A percentile compares a stretch with the other conserved stretches of the same genome.
Evolutionary conservation across 345 rosid species (phyloP).

Genomic region (Eucalyptus sp.): DNA sequence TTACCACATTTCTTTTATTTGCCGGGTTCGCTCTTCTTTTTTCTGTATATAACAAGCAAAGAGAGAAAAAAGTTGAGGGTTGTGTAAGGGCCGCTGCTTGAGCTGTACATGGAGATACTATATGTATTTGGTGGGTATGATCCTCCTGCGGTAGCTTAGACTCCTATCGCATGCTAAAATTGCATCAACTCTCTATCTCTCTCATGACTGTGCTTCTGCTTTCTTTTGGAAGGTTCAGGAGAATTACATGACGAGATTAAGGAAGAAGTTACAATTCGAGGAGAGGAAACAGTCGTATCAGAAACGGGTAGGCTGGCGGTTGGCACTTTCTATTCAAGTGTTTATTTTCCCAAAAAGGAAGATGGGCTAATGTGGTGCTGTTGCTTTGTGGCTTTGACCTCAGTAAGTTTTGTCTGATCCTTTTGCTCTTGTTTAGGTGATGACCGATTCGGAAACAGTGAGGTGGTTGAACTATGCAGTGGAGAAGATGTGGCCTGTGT

Average conservation of each 20-base stretch:
- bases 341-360: neutral
- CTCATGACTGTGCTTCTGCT: neutral
- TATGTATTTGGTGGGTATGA: neutral
- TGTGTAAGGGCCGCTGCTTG: neutral
- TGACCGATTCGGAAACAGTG: slow-evolving; percentile 78
- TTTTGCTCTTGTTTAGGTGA: slow-evolving; percentile 32
- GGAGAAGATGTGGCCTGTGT: slow-evolving; percentile 89
- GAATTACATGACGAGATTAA: slow-evolving; percentile 6
- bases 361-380: neutral
- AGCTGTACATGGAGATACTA: neutral
- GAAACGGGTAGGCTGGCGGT: slow-evolving; percentile 10
- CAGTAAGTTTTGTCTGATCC: neutral
- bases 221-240: slow-evolving; percentile 53
- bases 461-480: slow-evolving; percentile 86
- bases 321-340: neutral
- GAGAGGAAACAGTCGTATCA: slow-evolving; percentile 27
- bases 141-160: neutral
- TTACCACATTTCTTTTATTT: neutral
- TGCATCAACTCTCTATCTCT: neutral
- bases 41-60: neutral
- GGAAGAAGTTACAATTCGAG: slow-evolving; percentile 25
- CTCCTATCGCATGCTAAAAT: neutral
- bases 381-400: neutral
- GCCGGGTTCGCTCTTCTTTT: neutral
- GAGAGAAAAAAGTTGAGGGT: neutral